phyloP scores from a whole-genome alignment of 192 early-diverging fungal genomes.

The Rhizophagus prolifer region DNA sequence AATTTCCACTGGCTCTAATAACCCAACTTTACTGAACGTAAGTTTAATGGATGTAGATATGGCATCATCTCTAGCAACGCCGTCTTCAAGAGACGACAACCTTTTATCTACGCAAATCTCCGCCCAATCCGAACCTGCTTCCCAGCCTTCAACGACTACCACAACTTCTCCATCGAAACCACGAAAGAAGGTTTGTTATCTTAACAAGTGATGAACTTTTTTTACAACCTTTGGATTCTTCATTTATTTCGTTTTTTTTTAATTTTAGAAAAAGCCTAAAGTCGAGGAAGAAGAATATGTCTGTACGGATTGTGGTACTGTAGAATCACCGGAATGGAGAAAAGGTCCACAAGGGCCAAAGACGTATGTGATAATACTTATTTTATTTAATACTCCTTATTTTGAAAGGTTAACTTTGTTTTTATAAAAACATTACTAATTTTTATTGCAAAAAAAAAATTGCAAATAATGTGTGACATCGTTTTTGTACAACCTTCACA shows the following conservation, averaged over 20 bases:
- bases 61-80: constrained; percentile 7
- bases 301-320: constrained; percentile 51
- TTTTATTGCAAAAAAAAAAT: neutral
- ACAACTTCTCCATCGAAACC: neutral
- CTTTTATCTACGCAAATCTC: constrained; percentile 7
- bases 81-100: constrained; percentile 4
- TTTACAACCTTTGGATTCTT: neutral
- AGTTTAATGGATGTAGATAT: constrained; percentile 29
- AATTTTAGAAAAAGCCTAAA: constrained; percentile 40
- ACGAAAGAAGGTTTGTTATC: constrained; percentile 8
- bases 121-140: neutral
- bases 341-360: constrained; percentile 48
- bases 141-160: neutral
- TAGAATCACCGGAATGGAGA: constrained; percentile 53
- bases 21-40: constrained; percentile 28
- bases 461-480: neutral
- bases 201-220: neutral
- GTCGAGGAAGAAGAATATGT: constrained; percentile 43
- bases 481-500: too few relatives aligned
- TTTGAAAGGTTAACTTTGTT: neutral
- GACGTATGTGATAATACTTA: constrained; percentile 38
- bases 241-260: neutral
- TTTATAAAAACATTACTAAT: constrained; percentile 8
- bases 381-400: neutral
- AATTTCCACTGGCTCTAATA: constrained; percentile 23